Base-by-base conservation (phyloP, 768 basidiomycete genomes). In the Macrolepiota dolichaula region DNA sequence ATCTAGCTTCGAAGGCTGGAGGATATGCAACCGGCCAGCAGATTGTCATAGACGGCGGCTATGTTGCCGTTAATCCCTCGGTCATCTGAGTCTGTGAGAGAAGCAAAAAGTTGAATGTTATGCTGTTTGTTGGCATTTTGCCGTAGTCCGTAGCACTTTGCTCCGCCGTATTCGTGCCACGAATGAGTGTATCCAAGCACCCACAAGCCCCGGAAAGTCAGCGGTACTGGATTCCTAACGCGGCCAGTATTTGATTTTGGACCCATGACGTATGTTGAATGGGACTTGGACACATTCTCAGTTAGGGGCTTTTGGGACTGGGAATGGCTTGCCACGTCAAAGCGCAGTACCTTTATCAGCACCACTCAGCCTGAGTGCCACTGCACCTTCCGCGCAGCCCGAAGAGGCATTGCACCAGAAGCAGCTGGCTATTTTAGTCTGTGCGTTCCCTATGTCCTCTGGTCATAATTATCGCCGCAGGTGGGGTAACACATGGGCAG, bases 21-120 rank as follows among this genome's bases (percentile, higher is more conserved):
- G 84, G 79, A 29, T 93, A 91, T 69, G 84, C 82, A 63, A 89
- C 88, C 63, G 91, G 91, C 12, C 91, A 92, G 68, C 88, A 92
- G 69, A 79, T 94, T 46, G 74, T 85, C 17, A 81, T 92, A 37
- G 91, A 94, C 66, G 91, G 92, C 29, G 89, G 91, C 0, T 91
- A 82, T 69, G 57, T 84, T 1, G 81, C 87, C 13, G 88, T 91
- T 42, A 94, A 93, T 68, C 91, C 91, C 35, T 75, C 85, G 1
- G 74, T 69, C 3, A 58, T 63, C 13, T 72, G 42, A 36, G 19
- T 15, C 17, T 11, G 49, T n/a, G 15, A 27, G 24, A 27, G 25
- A 19, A 44, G 17, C 42, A 7, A n/a, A n/a, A 44, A 44, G n/a
- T 17, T n/a, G 19, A 44, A 44, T 19, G 17, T 19, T 19, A n/a